Evolutionary conservation across 1,139 yeast species (phyloP), one percentile per base, ranked within the genome.

Genomic region (Geotrichum australiense): DNA sequence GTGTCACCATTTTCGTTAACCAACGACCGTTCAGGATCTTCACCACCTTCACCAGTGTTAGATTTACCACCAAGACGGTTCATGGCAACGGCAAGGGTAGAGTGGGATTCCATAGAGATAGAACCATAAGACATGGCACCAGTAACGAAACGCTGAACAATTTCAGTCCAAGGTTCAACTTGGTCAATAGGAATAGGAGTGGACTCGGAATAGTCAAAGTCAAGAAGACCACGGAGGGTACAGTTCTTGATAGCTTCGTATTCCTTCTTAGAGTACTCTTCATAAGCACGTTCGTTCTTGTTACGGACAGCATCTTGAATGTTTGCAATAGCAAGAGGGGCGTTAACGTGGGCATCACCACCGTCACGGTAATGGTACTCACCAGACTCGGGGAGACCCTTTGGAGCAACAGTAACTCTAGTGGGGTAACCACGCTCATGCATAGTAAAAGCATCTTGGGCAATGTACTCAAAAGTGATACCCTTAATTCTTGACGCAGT

Each of bases 121-220:
- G 97, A 89, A 59, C 98, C 98, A 59, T 91, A 91, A 4, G 96
- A 87, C 98, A 91, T 91, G 47, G 98, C 98, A 69, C 98, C 98
- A 23, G 98, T 89, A 53, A 89, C 91, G 62, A 91, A 91, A 58
- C 98, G 78, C 58, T 96, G 81, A 29, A 89, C 98, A 63, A 91
- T 91, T 64, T 89, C 98, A 32, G 97, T 91, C 98, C 98, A 91
- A 38, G 98, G 98, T 69, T 91, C 98, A 53, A 91, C 98, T 68
- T 91, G 97, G 58, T 91, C 98, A 50, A 91, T 68, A 44, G 97
- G 97, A 46, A 91, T 93, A 5, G 91, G 73, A 4, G 70, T 72
- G 1, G 86, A 72, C 50, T 63, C 64, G 29, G 77, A 85, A 58
- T 66, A 84, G 63, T 91, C 96, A 59, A 91, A 82, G 64, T 91